phyloP scores from a whole-genome alignment of 441 rosid genomes.

The Populus tomentosa region DNA sequence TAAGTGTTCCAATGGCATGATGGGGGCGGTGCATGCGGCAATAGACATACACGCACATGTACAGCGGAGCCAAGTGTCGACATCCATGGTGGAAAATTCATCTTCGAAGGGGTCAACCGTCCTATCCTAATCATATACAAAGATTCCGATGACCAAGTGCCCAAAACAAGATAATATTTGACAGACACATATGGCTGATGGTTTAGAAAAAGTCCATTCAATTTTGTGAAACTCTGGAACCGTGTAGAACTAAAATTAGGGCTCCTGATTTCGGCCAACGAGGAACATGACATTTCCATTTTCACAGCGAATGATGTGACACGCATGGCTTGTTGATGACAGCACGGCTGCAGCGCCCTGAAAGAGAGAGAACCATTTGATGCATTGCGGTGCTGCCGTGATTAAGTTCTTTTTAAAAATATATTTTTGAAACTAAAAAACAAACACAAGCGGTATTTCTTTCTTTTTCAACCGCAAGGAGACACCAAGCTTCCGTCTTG shows the following conservation, averaged over 20 bases:
- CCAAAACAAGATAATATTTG: neutral
- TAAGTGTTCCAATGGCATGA: conserved; percentile 9
- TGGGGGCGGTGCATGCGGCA: conserved; percentile 26
- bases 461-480: neutral
- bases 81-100: neutral
- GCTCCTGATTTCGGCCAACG: neutral
- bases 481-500: neutral
- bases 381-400: no score
- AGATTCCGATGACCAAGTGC: neutral
- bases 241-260: neutral
- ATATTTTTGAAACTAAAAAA: no score
- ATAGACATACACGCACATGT: no score
- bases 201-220: neutral
- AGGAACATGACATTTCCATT: neutral
- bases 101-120: neutral
- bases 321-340: no score
- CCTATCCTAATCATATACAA: neutral
- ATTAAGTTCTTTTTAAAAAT: neutral
- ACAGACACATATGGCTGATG: neutral
- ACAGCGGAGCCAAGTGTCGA: conserved; percentile 1
- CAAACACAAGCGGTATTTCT: no score
- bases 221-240: neutral
- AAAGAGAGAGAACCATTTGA: no score
- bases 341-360: no score
- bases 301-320: neutral